These are phyloP conservation scores for Penicillium mononematosum DNA, from an alignment of 495 filamentous ascomycete genomes.

Conservation along the genomic window DNA sequence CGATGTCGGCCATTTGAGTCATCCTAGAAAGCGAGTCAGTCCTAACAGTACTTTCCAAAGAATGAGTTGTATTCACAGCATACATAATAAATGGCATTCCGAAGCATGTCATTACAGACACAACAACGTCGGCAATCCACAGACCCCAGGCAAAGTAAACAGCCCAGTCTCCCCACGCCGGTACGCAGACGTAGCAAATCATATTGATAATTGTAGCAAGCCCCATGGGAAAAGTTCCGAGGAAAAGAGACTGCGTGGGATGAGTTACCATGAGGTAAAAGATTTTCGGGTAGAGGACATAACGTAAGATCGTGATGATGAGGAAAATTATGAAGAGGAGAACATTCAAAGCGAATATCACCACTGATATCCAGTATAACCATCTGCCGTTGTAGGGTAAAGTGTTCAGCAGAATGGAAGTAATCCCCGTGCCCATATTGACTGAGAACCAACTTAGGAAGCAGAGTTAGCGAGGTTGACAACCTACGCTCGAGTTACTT, in stretches of 20 bases:
- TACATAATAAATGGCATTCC: constrained; percentile 12
- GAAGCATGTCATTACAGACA: constrained; percentile 40
- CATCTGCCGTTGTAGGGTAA: constrained; percentile 49
- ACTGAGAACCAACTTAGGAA: constrained; percentile 35
- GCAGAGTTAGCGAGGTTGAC: background rate
- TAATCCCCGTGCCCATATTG: constrained; percentile 61
- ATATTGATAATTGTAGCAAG: constrained; percentile 57
- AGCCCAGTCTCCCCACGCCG: constrained; percentile 38
- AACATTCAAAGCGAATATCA: constrained; percentile 50
- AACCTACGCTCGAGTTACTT: background rate
- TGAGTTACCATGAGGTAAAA: constrained; percentile 49
- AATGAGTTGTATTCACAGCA: constrained; percentile 6
- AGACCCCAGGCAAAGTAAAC: constrained; percentile 39
- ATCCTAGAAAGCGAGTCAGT: constrained; percentile 28
- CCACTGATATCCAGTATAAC: constrained; percentile 47
- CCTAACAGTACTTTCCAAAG: background rate
- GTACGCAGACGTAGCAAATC: constrained; percentile 49
- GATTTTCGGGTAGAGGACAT: constrained; percentile 51
- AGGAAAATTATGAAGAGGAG: constrained; percentile 35
- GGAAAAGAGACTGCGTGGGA: constrained; percentile 53
- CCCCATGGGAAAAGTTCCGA: constrained; percentile 58
- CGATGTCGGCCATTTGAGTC: constrained; percentile 25
- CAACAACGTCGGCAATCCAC: constrained; percentile 52
- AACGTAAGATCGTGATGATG: constrained; percentile 47
- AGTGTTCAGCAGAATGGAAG: constrained; percentile 53